Conservation (phyloP, 1,284 basidiomycete genomes). For the Lentinula novae-zelandiae region DNA sequence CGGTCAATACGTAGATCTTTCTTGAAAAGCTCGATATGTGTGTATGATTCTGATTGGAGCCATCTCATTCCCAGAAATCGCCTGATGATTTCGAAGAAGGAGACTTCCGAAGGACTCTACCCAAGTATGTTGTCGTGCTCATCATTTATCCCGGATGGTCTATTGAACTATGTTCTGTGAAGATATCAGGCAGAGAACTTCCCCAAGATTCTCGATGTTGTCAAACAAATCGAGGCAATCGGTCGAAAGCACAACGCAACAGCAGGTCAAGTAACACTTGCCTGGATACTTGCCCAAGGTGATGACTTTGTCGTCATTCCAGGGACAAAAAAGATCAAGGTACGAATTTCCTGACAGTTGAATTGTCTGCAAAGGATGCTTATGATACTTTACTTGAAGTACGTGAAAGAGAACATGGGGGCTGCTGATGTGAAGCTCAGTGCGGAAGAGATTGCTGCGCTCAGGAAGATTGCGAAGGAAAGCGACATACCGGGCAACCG, state of each 20-base stretch:
- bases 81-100: constrained; percentile 40
- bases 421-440: constrained; percentile 32
- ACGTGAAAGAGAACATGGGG: constrained; percentile 38
- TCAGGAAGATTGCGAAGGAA: constrained; percentile 32
- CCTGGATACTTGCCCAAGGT: constrained; percentile 59
- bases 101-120: constrained; percentile 33
- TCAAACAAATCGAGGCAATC: constrained; percentile 39
- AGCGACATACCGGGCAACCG: constrained; percentile 20
- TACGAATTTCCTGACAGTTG: constrained; percentile 15
- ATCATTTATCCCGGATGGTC: background rate
- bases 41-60: background rate
- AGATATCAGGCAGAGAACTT: constrained; percentile 49
- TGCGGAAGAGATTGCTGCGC: constrained; percentile 30
- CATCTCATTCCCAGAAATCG: constrained; percentile 28
- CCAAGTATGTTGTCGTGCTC: constrained; percentile 7
- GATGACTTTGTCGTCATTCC: constrained; percentile 53
- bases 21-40: background rate
- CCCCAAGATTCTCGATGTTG: constrained; percentile 51
- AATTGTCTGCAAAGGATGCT: background rate
- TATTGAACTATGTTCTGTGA: background rate
- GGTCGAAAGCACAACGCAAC: constrained; percentile 45
- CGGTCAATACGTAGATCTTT: constrained; percentile 39
- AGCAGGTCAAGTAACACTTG: constrained; percentile 52
- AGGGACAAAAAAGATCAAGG: constrained; percentile 42
- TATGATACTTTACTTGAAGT: constrained; percentile 21